Conservation (phyloP, 306 rosid genomes). For the Cucurbita pepo region DNA sequence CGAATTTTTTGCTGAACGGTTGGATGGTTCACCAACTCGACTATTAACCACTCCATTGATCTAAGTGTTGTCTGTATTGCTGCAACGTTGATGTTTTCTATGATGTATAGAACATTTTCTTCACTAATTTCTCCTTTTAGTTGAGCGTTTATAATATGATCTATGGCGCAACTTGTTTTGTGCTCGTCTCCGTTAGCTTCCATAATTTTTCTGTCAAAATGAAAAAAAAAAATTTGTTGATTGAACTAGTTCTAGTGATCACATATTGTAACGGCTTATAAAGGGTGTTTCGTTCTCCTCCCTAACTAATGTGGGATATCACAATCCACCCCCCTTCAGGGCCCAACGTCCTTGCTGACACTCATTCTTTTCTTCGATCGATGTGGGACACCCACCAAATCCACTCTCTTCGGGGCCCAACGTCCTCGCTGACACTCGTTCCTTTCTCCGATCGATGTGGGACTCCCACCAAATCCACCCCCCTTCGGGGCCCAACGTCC, state of each 20-base stretch:
- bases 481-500: too few species aligned
- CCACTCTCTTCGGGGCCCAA: too few species aligned
- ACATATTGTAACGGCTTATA: too few species aligned
- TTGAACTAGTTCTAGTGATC: not conserved
- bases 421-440: too few species aligned
- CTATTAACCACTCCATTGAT: slow-evolving; percentile 93
- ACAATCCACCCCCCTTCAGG: too few species aligned
- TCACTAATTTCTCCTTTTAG: slow-evolving; percentile 66
- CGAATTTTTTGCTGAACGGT: slow-evolving; percentile 44
- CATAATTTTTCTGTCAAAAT: slow-evolving; percentile 36
- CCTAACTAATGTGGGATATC: too few species aligned
- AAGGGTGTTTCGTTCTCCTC: too few species aligned
- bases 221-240: not conserved
- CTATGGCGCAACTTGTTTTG: slow-evolving; percentile 64
- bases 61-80: slow-evolving; percentile 79
- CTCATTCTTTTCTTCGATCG: too few species aligned
- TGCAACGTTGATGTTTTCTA: slow-evolving; percentile 69
- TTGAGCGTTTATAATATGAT: slow-evolving; percentile 68
- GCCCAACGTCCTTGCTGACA: too few species aligned
- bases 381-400: too few species aligned
- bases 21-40: slow-evolving; percentile 67
- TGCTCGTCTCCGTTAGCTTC: slow-evolving; percentile 49
- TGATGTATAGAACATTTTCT: slow-evolving; percentile 62
- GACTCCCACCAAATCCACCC: too few species aligned
- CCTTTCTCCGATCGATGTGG: too few species aligned